Evolutionary conservation across 2,329 filamentous ascomycete genomes (phyloP).

Genomic region (Didymella segeticola): DNA sequence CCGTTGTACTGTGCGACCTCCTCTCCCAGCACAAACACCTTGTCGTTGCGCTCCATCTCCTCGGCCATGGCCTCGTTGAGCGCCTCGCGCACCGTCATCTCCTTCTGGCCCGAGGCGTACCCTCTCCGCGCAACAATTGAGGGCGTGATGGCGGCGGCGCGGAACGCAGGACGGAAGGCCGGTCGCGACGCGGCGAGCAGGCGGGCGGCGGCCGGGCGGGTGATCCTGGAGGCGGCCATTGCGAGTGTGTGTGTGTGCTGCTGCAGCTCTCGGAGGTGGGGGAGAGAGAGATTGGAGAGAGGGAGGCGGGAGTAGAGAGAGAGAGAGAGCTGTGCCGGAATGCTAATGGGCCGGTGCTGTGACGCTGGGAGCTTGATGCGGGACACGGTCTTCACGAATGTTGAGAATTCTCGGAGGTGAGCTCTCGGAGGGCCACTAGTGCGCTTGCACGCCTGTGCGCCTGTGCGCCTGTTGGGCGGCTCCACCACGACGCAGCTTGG

Average conservation of each 20-base stretch:
- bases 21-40: conserved; percentile 96
- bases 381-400: conserved; percentile 8
- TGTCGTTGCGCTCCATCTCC: conserved; percentile 91
- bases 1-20: conserved; percentile 99
- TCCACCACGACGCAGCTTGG: too few relatives aligned
- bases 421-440: conserved; percentile 14
- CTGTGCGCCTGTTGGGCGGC: too few relatives aligned
- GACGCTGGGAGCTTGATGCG: conserved; percentile 17
- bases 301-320: conserved; percentile 30
- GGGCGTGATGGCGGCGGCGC: conserved; percentile 55
- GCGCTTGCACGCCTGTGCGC: too few relatives aligned
- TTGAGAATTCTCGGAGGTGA: conserved; percentile 11
- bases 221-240: conserved; percentile 68
- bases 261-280: conserved; percentile 17
- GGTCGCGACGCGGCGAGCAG: conserved; percentile 64
- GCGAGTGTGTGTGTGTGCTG: too few relatives aligned
- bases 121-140: conserved; percentile 58
- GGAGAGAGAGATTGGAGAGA: neutral
- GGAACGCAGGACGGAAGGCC: conserved; percentile 61
- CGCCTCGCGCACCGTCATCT: conserved; percentile 96
- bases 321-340: conserved; percentile 36
- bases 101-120: conserved; percentile 75
- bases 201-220: conserved; percentile 69
- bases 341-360: conserved; percentile 32
- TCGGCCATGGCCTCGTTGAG: conserved; percentile 97